Base-by-base conservation (phyloP, 306 rosid species). In the Begonia loranthoides region DNA sequence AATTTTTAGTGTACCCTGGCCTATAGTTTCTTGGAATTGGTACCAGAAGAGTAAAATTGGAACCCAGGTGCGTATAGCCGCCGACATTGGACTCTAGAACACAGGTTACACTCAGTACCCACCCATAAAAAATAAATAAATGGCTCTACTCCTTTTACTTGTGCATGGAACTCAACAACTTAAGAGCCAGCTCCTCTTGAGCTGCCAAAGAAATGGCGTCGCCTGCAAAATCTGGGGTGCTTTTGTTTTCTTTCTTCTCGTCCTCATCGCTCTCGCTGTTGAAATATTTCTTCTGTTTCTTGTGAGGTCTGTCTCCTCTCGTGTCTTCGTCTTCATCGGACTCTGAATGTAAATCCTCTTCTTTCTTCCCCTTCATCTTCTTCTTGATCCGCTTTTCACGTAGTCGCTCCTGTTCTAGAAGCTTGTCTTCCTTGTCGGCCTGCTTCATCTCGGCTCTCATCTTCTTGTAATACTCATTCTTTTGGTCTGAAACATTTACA, bases 131-230 rank as follows among this genome's bases (percentile, higher is more conserved):
- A 28, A 4, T 1, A 28, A 28, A 28, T 28, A 28, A 28, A 28
- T 28, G 36, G 36, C 1, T 28, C 36, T 7, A 5, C 1, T 28
- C 4, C 4, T 28, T 4, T 28, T 28, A 28, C 36, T 28, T 28
- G 62, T 76, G 87, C 94, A 85, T 72, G 57, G 96, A 76, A 53
- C 57, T 69, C 51, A 92, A 52, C 57, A 86, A 40, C 55, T 80
- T 85, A 66, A 85, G 78, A 65, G 99, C 96, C 66, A 86, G 47
- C 16, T 84, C 88, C 63, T 83, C 94, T 73, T 82, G 95, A 54
- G 78, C 83, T 52, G 52, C 78, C 65, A 83, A 63, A 41, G 83
- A 63, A 45, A 73, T 49, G 13, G 74, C 46, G 33, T 58, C 63
- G 13, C 71, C 56, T 44, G 8, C n/a, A 4, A 51, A 44, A 24